These are phyloP conservation scores for Dalbergia cultrata DNA, from an alignment of 306 rosid genomes.

Conservation along the genomic window DNA sequence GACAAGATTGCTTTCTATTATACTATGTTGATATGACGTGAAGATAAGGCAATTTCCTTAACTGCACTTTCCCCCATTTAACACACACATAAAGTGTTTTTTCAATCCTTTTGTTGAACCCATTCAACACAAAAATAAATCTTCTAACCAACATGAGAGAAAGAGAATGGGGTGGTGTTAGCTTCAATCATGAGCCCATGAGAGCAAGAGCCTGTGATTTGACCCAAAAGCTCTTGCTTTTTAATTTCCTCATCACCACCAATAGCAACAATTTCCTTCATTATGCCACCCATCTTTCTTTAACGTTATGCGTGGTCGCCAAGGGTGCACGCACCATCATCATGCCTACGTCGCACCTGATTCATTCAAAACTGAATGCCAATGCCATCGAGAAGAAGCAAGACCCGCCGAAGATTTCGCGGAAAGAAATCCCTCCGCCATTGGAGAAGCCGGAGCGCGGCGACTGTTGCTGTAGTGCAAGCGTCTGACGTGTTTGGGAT, in stretches of 20 bases:
- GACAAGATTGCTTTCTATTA: too few relatives aligned
- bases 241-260: conserved; percentile 22
- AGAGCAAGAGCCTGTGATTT: conserved; percentile 1
- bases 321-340: neutral
- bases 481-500: conserved; percentile 96
- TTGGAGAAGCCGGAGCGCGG: conserved; percentile 88
- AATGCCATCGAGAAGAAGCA: neutral
- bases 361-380: conserved; percentile 35
- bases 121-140: too few relatives aligned
- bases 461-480: conserved; percentile 93
- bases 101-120: too few relatives aligned
- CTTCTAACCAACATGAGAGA: too few relatives aligned
- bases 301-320: conserved; percentile 49
- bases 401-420: neutral
- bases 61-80: too few relatives aligned
- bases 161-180: conserved; percentile 43
- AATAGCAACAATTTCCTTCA: conserved; percentile 26
- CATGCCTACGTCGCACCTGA: conserved; percentile 44
- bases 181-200: conserved; percentile 44
- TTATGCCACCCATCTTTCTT: conserved; percentile 34
- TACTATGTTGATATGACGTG: too few relatives aligned
- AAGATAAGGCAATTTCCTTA: too few relatives aligned
- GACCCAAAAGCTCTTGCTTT: conserved; percentile 42
- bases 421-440: conserved; percentile 58
- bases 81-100: too few relatives aligned